These are phyloP conservation scores for Fraxinus dipetala DNA, from an alignment of 305 asterid genomes.

Conservation along the genomic window DNA sequence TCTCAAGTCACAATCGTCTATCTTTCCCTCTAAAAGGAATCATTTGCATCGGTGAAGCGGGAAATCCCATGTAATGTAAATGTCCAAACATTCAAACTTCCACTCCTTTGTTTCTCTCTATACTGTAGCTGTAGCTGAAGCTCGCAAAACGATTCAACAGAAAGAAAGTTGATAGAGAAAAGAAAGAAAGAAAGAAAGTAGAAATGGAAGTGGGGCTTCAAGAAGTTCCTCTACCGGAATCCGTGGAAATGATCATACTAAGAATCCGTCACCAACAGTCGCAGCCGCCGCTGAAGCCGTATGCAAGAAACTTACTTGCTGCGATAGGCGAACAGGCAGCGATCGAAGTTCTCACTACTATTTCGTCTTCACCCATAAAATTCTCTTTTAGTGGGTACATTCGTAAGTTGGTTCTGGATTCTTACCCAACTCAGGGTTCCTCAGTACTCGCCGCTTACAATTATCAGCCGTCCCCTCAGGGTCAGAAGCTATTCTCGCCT, in stretches of 20 bases:
- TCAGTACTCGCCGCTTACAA: not conserved
- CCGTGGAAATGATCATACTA: not conserved
- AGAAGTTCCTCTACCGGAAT: not conserved
- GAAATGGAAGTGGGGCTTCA: not conserved
- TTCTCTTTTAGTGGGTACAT: not conserved
- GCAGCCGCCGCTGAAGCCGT: not conserved
- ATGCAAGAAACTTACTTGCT: not conserved
- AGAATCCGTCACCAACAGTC: not conserved
- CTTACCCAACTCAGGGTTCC: not conserved
- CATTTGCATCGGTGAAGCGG: not conserved
- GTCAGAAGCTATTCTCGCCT: not conserved
- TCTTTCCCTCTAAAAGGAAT: no score
- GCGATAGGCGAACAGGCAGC: not conserved
- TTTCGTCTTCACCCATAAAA: not conserved
- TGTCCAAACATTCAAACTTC: not conserved
- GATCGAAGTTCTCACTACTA: not conserved
- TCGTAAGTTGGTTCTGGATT: not conserved
- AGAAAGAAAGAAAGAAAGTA: not conserved
- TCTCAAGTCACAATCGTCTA: no score
- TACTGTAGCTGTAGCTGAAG: not conserved
- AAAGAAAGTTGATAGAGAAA: not conserved
- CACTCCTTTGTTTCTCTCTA: not conserved
- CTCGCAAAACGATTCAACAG: not conserved
- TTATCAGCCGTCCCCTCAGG: not conserved
- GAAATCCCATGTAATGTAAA: not conserved